Conservation (phyloP, 2,329 filamentous ascomycete species). For the Paraphaeosphaeria sporulosa region DNA sequence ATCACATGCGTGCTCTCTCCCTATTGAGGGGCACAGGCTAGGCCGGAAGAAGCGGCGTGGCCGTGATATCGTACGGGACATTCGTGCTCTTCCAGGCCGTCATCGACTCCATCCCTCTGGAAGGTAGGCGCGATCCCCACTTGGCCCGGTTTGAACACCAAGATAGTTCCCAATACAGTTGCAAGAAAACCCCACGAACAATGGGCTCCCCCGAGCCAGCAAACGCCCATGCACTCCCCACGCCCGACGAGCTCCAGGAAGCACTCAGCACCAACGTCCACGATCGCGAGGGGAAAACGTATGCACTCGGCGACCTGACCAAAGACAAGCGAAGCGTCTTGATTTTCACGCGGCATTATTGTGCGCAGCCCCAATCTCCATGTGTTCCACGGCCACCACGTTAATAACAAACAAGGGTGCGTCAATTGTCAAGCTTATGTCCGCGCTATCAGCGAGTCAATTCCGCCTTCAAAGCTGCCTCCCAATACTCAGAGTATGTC, state of each 20-base stretch:
- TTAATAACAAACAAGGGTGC: conserved; percentile 25
- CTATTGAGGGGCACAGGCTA: background rate
- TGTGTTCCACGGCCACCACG: background rate
- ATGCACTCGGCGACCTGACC: conserved; percentile 23
- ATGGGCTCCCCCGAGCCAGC: background rate
- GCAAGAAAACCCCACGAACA: background rate
- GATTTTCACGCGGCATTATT: conserved; percentile 33
- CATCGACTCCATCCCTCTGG: too few species aligned
- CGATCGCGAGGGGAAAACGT: conserved; percentile 25
- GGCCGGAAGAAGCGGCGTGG: background rate
- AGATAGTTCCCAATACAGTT: too few species aligned
- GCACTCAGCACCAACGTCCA: conserved; percentile 26
- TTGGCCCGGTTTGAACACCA: too few species aligned
- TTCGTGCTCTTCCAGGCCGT: too few species aligned
- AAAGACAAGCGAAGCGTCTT: conserved; percentile 26
- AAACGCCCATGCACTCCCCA: conserved; percentile 1
- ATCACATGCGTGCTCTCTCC: too few species aligned
- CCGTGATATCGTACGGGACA: too few species aligned
- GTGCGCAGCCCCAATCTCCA: conserved; percentile 17
- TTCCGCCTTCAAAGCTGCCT: conserved; percentile 30
- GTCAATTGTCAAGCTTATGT: conserved; percentile 37
- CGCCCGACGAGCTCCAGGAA: conserved; percentile 22
- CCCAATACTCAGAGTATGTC: conserved; percentile 27
- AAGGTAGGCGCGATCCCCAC: too few species aligned
- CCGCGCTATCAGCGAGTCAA: conserved; percentile 24